Conservation (phyloP, 1,284 basidiomycete genomes). For the Ustilago bromivora region DNA sequence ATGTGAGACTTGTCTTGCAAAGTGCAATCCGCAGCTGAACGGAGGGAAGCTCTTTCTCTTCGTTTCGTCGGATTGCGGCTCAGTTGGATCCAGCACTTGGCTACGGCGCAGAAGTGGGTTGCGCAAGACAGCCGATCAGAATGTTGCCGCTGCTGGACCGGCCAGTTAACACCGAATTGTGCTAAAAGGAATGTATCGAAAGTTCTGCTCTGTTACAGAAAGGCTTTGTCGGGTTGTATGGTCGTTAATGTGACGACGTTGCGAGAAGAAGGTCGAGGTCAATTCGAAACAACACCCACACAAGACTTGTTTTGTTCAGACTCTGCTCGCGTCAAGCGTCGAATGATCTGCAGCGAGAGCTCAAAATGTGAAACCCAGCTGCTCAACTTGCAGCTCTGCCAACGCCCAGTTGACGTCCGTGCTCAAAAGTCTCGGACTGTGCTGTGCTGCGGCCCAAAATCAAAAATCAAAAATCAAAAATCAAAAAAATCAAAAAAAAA, state of each 20-base stretch:
- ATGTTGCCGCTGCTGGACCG: conserved; percentile 1
- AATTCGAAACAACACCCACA: neutral
- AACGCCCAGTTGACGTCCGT: neutral
- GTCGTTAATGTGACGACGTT: neutral
- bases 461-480: too few relatives aligned
- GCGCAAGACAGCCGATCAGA: neutral
- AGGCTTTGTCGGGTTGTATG: neutral
- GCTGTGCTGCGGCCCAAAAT: too few relatives aligned
- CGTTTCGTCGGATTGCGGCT: neutral
- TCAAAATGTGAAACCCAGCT: conserved; percentile 4
- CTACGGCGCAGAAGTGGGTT: neutral
- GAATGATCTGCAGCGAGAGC: neutral
- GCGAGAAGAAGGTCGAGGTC: neutral
- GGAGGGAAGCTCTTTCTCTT: neutral
- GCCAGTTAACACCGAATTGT: neutral
- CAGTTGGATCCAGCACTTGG: neutral
- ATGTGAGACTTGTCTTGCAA: neutral
- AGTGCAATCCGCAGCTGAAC: neutral
- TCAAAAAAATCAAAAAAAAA: too few relatives aligned
- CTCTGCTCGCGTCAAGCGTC: neutral
- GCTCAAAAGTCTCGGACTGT: neutral
- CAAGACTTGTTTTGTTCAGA: neutral
- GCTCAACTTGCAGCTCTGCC: neutral
- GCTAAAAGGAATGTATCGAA: too few relatives aligned
- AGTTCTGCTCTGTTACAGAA: too few relatives aligned